A percentile compares a stretch with the other conserved stretches of the same genome.
These are phyloP conservation scores for Xanthoconium stramineum DNA, from an alignment of 768 basidiomycete species.

Conservation along the genomic window DNA sequence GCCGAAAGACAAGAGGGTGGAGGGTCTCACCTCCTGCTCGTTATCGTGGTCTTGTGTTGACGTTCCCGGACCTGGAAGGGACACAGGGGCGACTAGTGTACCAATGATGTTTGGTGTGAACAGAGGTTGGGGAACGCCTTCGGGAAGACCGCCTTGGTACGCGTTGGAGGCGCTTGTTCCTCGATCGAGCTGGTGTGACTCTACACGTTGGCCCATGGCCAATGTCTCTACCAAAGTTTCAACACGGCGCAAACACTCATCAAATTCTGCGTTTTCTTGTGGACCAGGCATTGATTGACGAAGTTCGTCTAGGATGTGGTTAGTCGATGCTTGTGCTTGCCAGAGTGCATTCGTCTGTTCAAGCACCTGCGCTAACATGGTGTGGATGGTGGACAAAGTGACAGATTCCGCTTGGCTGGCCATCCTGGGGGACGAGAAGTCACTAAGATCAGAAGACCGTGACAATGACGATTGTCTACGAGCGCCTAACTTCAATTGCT, in stretches of 20 bases:
- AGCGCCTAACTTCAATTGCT: too few species aligned
- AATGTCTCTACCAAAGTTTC: conserved; percentile 13
- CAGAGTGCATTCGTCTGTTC: conserved; percentile 56
- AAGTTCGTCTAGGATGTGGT: conserved; percentile 57
- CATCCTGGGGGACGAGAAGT: conserved; percentile 5
- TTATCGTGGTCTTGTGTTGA: neutral
- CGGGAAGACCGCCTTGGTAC: neutral
- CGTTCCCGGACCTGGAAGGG: neutral
- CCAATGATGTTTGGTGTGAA: neutral
- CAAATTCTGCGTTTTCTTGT: conserved; percentile 36
- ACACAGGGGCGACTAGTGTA: neutral
- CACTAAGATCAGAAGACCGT: neutral
- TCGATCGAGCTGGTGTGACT: neutral
- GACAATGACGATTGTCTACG: neutral
- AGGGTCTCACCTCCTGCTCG: neutral
- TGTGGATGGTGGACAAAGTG: conserved; percentile 43
- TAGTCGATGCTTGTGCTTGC: conserved; percentile 56
- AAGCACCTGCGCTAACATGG: conserved; percentile 52
- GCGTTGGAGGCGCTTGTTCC: neutral
- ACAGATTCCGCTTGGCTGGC: conserved; percentile 24
- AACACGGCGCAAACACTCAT: conserved; percentile 22
- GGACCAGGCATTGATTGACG: conserved; percentile 39
- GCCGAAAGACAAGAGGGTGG: neutral
- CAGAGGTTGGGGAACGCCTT: neutral
- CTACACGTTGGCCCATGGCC: neutral